These are phyloP conservation scores for Hygrocybe punicea DNA, from an alignment of 768 basidiomycete genomes.

Conservation along the genomic window DNA sequence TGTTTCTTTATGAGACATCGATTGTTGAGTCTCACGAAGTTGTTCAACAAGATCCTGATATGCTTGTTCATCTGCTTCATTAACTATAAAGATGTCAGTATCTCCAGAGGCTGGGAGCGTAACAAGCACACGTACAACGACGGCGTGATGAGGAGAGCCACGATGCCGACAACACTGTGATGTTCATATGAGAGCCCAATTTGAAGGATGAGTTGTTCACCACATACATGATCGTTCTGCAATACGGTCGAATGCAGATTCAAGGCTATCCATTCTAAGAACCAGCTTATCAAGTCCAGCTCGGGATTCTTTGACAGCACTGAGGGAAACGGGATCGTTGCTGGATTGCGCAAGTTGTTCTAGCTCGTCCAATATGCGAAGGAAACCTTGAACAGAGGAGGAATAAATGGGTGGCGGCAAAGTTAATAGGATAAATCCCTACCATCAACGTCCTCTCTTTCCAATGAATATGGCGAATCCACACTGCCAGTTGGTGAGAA, in stretches of 20 bases:
- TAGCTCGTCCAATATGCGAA: conserved; percentile 62
- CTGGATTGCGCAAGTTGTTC: conserved; percentile 51
- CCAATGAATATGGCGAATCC: conserved; percentile 64
- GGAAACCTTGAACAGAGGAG: conserved; percentile 43
- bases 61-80: conserved; percentile 71
- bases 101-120: conserved; percentile 3
- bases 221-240: conserved; percentile 77
- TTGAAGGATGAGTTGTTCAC: conserved; percentile 1
- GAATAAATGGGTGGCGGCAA: conserved; percentile 14
- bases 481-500: conserved; percentile 66
- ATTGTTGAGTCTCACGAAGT: conserved; percentile 56
- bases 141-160: conserved; percentile 64
- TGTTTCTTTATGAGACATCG: conserved; percentile 54
- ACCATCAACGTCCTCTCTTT: conserved; percentile 75
- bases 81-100: conserved; percentile 41
- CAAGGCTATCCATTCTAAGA: conserved; percentile 73
- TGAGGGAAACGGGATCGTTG: conserved; percentile 45
- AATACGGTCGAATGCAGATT: conserved; percentile 79
- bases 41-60: conserved; percentile 71
- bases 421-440: conserved; percentile 18
- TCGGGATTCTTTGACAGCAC: conserved; percentile 62
- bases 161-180: conserved; percentile 71
- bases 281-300: conserved; percentile 64
- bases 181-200: conserved; percentile 6
- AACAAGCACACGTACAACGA: conserved; percentile 53